Base-by-base conservation (phyloP, 2,329 filamentous ascomycete species). In the Pseudomassariella vexata region DNA sequence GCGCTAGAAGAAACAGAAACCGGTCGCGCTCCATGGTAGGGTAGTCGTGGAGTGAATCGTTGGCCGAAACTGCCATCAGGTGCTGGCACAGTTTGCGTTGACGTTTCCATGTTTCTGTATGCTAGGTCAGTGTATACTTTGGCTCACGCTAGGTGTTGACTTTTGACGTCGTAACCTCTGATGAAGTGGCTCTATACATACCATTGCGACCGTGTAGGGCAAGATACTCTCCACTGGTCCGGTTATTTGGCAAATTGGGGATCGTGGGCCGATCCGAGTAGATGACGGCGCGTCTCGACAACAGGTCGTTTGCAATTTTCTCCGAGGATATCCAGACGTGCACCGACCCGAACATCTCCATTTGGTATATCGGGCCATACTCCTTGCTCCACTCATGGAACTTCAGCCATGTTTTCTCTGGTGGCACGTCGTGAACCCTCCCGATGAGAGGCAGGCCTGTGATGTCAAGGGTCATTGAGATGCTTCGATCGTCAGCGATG, bases 281-380 rank as follows among this genome's bases (percentile, higher is more conserved):
- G 41, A 63, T 65, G 18, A 45, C 33, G 3, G 59, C 57, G 11
- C 62, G 47, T 22, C 59, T 56, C 12, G 63, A 55, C 5, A 70
- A 51, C 5, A 70, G 48, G 29, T 70, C 65, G 21, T 62, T 52
- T 16, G 64, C 65, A n/a, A 68, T 47, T 24, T 55, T 36, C 40
- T 68, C 64, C 2, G 59, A 62, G 7, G 64, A 65, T 31, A 69
- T 68, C 65, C 65, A 68, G 27, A 70, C 57, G 38, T 68, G 65
- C 5, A 59, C 52, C 4, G 53, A 55, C 14, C 65, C 65, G 23
- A 69, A 68, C 14, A 67, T 63, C 36, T 65, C 52, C 28, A 57
- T 60, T 43, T 65, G 55, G 42, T 66, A 68, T 34, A 69, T 68
- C 6, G 65, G 63, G 1, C 65, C 65, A 36, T 62, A 68, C 19